phyloP scores from a whole-genome alignment of 1,139 yeast genomes.

The Blastobotrys petasosporus region DNA sequence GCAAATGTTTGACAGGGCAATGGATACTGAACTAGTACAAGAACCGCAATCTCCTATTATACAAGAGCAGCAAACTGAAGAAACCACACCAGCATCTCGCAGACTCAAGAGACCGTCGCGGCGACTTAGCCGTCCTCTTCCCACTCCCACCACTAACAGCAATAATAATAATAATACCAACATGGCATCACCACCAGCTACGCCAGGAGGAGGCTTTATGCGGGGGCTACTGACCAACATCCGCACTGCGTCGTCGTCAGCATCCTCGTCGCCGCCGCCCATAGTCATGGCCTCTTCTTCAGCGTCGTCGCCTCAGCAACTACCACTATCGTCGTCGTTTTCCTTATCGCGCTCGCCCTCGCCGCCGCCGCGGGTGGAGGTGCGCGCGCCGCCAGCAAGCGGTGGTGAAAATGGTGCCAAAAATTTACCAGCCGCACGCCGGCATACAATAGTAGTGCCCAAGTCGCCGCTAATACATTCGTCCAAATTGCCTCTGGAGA shows the following conservation, averaged over 20 bases:
- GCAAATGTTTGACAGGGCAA: conserved; percentile 30
- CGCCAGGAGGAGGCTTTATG: conserved; percentile 19
- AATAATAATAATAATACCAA: conserved; percentile 1
- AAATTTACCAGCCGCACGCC: not conserved
- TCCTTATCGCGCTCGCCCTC: not conserved
- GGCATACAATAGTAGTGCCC: too few species aligned
- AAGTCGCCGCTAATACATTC: not conserved
- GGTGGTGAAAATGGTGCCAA: not conserved
- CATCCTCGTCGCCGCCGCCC: conserved; percentile 1
- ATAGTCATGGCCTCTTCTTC: too few species aligned
- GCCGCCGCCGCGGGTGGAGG: not conserved
- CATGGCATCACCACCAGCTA: conserved; percentile 8
- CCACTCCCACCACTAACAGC: not conserved
- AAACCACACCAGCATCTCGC: conserved; percentile 2
- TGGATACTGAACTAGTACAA: conserved; percentile 2
- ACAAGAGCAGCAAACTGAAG: not conserved
- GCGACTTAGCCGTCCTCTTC: conserved; percentile 3
- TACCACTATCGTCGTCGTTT: not conserved
- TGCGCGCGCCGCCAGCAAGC: not conserved
- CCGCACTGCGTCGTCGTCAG: conserved; percentile 12
- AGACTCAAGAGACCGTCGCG: conserved; percentile 23
- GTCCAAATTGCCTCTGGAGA: conserved; percentile 35
- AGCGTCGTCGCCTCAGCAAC: too few species aligned
- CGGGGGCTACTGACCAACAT: conserved; percentile 23
- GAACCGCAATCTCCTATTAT: not conserved